Evolutionary conservation across 73 alveolate species (phyloP).

Genomic region (Uronychia binucleata): DNA sequence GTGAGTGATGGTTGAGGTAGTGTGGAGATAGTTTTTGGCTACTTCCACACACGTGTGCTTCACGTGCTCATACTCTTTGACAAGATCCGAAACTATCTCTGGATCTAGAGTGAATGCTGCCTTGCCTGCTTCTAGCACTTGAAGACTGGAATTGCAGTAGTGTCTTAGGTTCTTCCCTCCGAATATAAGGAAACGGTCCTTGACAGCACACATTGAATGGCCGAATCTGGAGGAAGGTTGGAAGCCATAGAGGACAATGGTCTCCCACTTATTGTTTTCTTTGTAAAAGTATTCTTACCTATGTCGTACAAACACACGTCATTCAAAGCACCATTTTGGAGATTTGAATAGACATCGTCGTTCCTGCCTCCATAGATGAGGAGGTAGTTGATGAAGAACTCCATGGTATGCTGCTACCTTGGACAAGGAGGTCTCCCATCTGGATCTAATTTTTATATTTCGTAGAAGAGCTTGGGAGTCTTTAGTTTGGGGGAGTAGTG

Average conservation of each 20-base stretch:
- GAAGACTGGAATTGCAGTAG: conserved; percentile 12
- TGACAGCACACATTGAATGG: neutral
- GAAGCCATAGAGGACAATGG: conserved; percentile 24
- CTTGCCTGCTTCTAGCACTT: conserved; percentile 4
- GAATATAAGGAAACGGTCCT: conserved; percentile 1
- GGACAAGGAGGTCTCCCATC: conserved; percentile 26
- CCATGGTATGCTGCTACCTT: conserved; percentile 16
- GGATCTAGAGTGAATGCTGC: neutral
- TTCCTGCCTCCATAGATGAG: conserved; percentile 36
- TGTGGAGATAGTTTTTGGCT: no score
- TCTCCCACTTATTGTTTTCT: conserved; percentile 18
- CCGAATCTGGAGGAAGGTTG: conserved; percentile 15
- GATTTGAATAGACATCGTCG: conserved; percentile 3
- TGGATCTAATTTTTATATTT: conserved; percentile 2
- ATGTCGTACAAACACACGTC: conserved; percentile 21
- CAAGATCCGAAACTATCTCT: neutral
- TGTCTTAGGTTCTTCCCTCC: conserved; percentile 20
- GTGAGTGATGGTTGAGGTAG: no score
- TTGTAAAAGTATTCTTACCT: neutral
- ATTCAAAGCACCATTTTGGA: conserved; percentile 19
- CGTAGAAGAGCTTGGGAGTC: conserved; percentile 8
- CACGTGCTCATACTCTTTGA: neutral
- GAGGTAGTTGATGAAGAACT: conserved; percentile 1
- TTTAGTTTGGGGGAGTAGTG: neutral
- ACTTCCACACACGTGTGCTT: neutral